phyloP scores from a whole-genome alignment of 805 yeast species.

The Kurtzmaniella cleridarum region DNA sequence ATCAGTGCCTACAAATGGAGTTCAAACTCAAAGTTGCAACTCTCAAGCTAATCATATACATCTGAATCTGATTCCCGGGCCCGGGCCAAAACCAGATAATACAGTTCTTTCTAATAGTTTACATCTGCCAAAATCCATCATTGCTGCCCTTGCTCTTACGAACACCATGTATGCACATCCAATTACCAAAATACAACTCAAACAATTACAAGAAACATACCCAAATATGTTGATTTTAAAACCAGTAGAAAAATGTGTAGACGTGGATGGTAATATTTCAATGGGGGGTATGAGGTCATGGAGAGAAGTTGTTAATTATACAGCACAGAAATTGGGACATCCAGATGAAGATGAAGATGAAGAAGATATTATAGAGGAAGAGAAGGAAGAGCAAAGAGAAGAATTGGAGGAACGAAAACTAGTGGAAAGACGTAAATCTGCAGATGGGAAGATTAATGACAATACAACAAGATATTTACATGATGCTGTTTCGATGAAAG shows the following conservation, averaged over 20 bases:
- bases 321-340: slow-evolving; percentile 17
- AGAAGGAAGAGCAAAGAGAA: slow-evolving; percentile 7
- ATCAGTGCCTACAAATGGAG: background rate
- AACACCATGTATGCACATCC: slow-evolving; percentile 23
- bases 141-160: slow-evolving; percentile 20
- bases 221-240: slow-evolving; percentile 19
- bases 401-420: slow-evolving; percentile 8
- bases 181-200: slow-evolving; percentile 17
- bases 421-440: slow-evolving; percentile 4
- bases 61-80: no score
- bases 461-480: slow-evolving; percentile 2
- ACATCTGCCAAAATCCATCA: slow-evolving; percentile 16
- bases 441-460: background rate
- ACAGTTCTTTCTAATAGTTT: slow-evolving; percentile 14
- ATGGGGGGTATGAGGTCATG: slow-evolving; percentile 27
- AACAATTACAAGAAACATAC: slow-evolving; percentile 16
- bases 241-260: slow-evolving; percentile 22
- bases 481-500: slow-evolving; percentile 6
- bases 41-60: background rate
- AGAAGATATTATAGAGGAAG: slow-evolving; percentile 12
- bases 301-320: slow-evolving; percentile 21
- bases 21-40: background rate
- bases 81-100: slow-evolving; percentile 2
- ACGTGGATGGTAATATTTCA: slow-evolving; percentile 21
- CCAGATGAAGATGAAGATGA: slow-evolving; percentile 16